A percentile compares a stretch with the other conserved stretches of the same genome.
These are phyloP conservation scores for Yamadazyma atmosphaerica DNA, from an alignment of 1,139 yeast species.

Conservation along the genomic window DNA sequence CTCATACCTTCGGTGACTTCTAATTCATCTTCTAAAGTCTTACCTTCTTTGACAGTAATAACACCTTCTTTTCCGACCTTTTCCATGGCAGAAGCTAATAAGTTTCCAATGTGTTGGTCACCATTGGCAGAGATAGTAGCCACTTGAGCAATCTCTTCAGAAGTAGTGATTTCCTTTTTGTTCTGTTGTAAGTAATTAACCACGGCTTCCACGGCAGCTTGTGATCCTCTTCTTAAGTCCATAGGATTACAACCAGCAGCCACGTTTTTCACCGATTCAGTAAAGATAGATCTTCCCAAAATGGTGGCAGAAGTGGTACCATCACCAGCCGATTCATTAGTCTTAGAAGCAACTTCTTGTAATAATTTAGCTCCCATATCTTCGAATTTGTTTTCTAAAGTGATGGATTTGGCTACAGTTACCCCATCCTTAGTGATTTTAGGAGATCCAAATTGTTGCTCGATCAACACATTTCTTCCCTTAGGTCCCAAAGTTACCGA, in stretches of 20 bases:
- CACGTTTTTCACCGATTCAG: conserved; percentile 96
- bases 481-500: conserved; percentile 97
- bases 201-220: conserved; percentile 97
- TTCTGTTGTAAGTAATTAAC: conserved; percentile 84
- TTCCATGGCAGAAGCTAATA: conserved; percentile 97
- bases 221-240: conserved; percentile 98
- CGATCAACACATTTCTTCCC: conserved; percentile 96
- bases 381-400: conserved; percentile 89
- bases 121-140: conserved; percentile 99
- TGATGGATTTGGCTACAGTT: conserved; percentile 90
- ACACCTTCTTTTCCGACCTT: conserved; percentile 99
- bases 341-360: conserved; percentile 98
- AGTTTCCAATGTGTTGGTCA: conserved; percentile 88
- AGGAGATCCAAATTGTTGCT: conserved; percentile 96
- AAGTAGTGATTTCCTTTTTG: conserved; percentile 96
- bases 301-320: conserved; percentile 99
- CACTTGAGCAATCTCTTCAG: conserved; percentile 97
- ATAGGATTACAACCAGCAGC: conserved; percentile 99
- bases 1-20: conserved; percentile 99
- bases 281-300: conserved; percentile 93
- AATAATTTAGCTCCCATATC: conserved; percentile 94
- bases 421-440: conserved; percentile 99
- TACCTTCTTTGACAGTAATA: conserved; percentile 95
- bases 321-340: conserved; percentile 98
- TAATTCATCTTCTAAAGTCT: conserved; percentile 93